Evolutionary conservation across 768 basidiomycete species (phyloP).

Genomic region (Rossbeevera mucosa): DNA sequence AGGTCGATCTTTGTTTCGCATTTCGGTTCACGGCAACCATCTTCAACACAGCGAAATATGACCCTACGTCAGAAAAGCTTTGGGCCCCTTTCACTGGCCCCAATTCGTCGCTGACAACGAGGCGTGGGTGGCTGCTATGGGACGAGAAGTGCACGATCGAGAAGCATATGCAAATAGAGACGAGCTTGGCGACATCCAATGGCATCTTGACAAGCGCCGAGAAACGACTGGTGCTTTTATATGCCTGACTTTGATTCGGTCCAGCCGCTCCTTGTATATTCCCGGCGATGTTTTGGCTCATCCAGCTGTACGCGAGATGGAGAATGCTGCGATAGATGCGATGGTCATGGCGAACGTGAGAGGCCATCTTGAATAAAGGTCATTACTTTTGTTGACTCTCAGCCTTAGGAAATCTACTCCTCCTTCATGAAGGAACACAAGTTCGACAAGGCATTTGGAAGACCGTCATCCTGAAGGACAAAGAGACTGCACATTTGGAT

Average conservation of each 20-base stretch:
- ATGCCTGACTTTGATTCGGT: not conserved
- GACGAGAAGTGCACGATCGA: not conserved
- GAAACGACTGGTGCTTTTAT: not conserved
- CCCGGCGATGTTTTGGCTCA: not conserved
- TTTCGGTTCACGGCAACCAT: not conserved
- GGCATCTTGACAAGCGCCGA: not conserved
- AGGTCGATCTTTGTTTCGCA: not conserved
- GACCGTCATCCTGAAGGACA: not conserved
- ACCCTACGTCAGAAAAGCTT: not conserved
- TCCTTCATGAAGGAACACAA: not conserved
- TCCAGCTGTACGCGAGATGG: not conserved
- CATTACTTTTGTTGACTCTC: not conserved
- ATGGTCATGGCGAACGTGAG: not conserved
- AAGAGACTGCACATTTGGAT: not conserved
- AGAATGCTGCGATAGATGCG: not conserved
- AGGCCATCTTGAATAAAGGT: not conserved
- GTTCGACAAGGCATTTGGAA: not conserved
- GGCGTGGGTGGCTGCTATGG: not conserved
- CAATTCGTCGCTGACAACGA: not conserved
- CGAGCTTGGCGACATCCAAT: not conserved
- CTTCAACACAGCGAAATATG: not conserved
- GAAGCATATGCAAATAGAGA: not conserved
- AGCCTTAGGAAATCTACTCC: not conserved
- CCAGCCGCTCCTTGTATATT: not conserved
- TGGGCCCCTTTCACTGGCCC: not conserved